Base-by-base conservation (phyloP, 2,329 filamentous ascomycete species). In the Fusarium hostae region DNA sequence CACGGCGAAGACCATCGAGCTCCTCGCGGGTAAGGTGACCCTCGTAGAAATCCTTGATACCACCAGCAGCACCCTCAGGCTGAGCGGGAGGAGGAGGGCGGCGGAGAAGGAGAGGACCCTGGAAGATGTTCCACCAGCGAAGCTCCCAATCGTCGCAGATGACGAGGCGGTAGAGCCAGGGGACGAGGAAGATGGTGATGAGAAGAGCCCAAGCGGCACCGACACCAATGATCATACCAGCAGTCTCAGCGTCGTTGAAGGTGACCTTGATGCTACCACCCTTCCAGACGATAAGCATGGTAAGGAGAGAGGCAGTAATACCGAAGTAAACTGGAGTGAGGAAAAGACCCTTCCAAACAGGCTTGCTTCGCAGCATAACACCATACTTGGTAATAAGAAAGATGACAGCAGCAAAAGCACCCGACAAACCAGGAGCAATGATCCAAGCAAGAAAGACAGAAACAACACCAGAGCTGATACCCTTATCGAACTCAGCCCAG, bases 41-140 rank as follows among this genome's bases (percentile, higher is more conserved):
- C 52, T 81, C 83, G 77, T 90, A 90, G 76, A 87, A 89, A 75
- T 89, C 82, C 60, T 83, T 82, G 40, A 89, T 81, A 11, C 78
- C 81, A 54, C 80, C 81, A 6, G 91, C 91, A 11, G 89, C 80
- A 11, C 91, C 91, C 81, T 94, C 88, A 22, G 89, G 91, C 83
- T 94, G 92, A 70, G 81, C 76, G 7, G 84, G 82, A 0, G 81
- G 79, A 1, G 81, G 77, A 4, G 79, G 80, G 11, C 85, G 84
- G 26, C 77, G 79, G 39, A 88, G 84, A 3, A 90, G 83, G 0
- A 89, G 78, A 24, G 86, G 88, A 0, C 89, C 89, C 30, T 84
- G 75, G 66, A 83, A 70, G 59, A 90, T 82, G 70, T 90, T 82
- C 78, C 82, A 90, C 81, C 84, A 82, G 64, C 85, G 85, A 52